Evolutionary conservation across 108 stramenopile species (phyloP), one percentile per base, ranked within the genome.

Genomic region (Skeletonema costatum): DNA sequence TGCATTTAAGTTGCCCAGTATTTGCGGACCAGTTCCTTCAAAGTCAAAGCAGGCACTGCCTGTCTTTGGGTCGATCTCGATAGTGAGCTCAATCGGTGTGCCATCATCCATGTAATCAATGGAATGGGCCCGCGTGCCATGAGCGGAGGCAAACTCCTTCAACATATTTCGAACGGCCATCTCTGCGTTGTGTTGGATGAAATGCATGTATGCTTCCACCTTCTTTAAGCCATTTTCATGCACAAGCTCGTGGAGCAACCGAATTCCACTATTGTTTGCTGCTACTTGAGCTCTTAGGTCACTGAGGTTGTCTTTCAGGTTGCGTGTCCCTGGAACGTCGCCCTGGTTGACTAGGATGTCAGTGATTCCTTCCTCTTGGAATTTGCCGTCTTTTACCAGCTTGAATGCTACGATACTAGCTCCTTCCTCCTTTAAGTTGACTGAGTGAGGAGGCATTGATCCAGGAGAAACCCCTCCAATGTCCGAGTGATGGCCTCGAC

Each of bases 41-140:
- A 99, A 99, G 78, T 99, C 98, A 75, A 99, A 99, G 25, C 73
- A 66, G 1, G 98, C 97, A 60, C 78, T 82, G 16, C 97, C 94
- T 19, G 88, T 85, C 8, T 74, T 76, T 50, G 85, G 81, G 73
- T 99, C 93, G 61, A 99, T 96, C 35, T 90, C 87, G 60, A 99
- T 88, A 0, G 87, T 83, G 32, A 99, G 86, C 51, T 86, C 72
- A 59, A 99, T 99, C 0, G 91, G 94, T 19, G 96, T 96, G 39
- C 99, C 99, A 87, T 99, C 98, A 73, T 99, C 99, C 95, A 99
- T 92, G 70, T 89, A 83, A 76, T 99, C 99, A 32, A 92, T 87
- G 12, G 98, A 97, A 31, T 66, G 67, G 36, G 93, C 84, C 21
- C 82, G 80, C 12, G 73, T 71, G 64, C 92, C 93, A 44, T 84